Base-by-base conservation (phyloP, 208 protist genomes). In the Crithidia bombi region DNA sequence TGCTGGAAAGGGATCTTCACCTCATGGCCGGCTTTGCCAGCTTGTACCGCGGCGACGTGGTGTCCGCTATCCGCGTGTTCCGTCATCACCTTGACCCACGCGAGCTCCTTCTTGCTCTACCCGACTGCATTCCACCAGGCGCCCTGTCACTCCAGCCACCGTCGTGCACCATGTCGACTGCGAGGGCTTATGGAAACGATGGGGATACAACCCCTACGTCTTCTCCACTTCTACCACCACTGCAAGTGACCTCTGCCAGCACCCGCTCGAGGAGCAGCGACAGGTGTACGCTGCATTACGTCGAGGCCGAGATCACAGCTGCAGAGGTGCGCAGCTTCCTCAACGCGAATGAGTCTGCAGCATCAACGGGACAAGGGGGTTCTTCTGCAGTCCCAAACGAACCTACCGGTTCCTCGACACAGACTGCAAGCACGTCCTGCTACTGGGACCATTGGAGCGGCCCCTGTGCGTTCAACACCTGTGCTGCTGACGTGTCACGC, bases 11-110 rank as follows among this genome's bases (percentile, higher is more conserved):
- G 50, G 85, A 92, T 55, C 58, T 96, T 39, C 79, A 89, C 55
- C 69, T 83, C 54, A 92, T 87, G 82, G 80, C 79, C 19, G 87
- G 86, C 38, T 94, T 90, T 73, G 72, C 80, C 2, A 73, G 83
- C 47, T 67, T 96, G 32, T 79, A 83, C 50, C 77, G 75, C 19
- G 77, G 78, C 28, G 69, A 77, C 6, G 65, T 84, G 12, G 62
- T 44, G 12, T 62, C 86, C 19, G 91, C 86, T 12, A 73, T 96
- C 54, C 44, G 69, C 33, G 72, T 83, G 56, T 81, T 94, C 54
- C 75, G 76, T n/a, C 61, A 76, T 57, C 75, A 77, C 59, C 70
- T 94, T 21, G 89, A 94, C 68, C 79, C 85, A 15, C 80, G 88
- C 38, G 87, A 94, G 32, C 63, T 96, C 51, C 63, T 91, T 19